Evolutionary conservation across 2,329 filamentous ascomycete genomes (phyloP), one percentile per base, ranked within the genome.

Genomic region (Cadophora sp.): DNA sequence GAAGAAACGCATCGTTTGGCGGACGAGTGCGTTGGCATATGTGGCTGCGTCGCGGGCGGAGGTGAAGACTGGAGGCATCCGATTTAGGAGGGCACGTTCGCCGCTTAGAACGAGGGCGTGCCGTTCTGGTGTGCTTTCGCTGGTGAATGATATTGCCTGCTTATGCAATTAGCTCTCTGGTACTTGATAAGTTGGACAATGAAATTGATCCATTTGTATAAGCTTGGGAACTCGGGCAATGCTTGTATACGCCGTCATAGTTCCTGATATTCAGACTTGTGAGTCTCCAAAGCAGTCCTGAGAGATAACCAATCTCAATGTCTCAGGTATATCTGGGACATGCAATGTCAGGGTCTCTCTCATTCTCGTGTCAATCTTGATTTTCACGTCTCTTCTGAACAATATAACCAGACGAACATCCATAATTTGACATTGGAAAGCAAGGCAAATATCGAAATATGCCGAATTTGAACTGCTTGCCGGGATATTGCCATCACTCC

Each of bases 51-150:
- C 65, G n/a, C 60, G 43, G 14, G 69, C 29, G 6, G 65, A 56
- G 9, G 51, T 55, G 62, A 72, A 71, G 8, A 26, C 6, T 19
- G 14, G 24, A 7, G 71, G 71, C 67, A 72, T 71, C 24, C 63
- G 48, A 14, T 67, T 26, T 27, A 68, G 66, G 16, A 69, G 55
- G 12, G 46, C 19, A 16, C 24, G 65, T 62, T 60, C 63, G 24
- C 37, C 43, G n/a, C 55, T 68, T 24, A 46, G 12, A 22, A 58
- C 64, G 12, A 62, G 48, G 19, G 64, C 58, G 50, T 62, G 46
- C 0, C 48, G 22, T 60, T 66, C 64, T 3, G 48, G 34, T 1
- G 59, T 61, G 48, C 46, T 43, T 34, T 69, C 64, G 40, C 62
- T 50, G 11, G 67, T 62, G 24, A 71, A 67, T 0, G 62, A 67